Evolutionary conservation across 1,284 basidiomycete genomes (phyloP).

Genomic region (Rhodofomes roseus): DNA sequence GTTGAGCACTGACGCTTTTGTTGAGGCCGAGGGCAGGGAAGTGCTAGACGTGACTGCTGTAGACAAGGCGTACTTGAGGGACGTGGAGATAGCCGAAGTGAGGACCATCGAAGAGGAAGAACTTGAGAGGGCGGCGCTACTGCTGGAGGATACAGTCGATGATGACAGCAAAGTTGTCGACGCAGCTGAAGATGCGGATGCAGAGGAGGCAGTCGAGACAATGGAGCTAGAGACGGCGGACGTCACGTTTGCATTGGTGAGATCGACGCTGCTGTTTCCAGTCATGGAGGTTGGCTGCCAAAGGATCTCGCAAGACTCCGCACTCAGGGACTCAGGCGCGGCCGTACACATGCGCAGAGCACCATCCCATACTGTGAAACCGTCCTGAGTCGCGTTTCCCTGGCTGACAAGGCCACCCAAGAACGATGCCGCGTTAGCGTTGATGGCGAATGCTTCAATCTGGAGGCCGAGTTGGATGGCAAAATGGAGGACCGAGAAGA

Average conservation of each 20-base stretch:
- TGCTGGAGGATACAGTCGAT: constrained; percentile 3
- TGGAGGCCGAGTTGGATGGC: constrained; percentile 67
- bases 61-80: neutral
- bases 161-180: constrained; percentile 1
- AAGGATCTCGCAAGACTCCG: constrained; percentile 48
- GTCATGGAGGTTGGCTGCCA: constrained; percentile 39
- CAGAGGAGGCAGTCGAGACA: constrained; percentile 6
- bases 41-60: neutral
- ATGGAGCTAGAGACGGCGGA: constrained; percentile 1
- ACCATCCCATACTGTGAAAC: constrained; percentile 50
- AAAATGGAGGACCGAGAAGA: constrained; percentile 66
- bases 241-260: constrained; percentile 5
- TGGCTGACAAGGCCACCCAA: constrained; percentile 47
- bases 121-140: neutral
- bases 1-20: neutral
- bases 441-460: constrained; percentile 61
- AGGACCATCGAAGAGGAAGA: neutral
- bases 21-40: neutral
- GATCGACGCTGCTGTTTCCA: constrained; percentile 3
- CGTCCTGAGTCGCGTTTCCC: constrained; percentile 45
- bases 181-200: constrained; percentile 4
- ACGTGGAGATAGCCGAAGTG: neutral
- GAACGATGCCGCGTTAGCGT: constrained; percentile 52
- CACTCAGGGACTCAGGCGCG: constrained; percentile 46
- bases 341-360: constrained; percentile 55